Conservation (phyloP, 768 basidiomycete species). For the Suillus clintonianus region DNA sequence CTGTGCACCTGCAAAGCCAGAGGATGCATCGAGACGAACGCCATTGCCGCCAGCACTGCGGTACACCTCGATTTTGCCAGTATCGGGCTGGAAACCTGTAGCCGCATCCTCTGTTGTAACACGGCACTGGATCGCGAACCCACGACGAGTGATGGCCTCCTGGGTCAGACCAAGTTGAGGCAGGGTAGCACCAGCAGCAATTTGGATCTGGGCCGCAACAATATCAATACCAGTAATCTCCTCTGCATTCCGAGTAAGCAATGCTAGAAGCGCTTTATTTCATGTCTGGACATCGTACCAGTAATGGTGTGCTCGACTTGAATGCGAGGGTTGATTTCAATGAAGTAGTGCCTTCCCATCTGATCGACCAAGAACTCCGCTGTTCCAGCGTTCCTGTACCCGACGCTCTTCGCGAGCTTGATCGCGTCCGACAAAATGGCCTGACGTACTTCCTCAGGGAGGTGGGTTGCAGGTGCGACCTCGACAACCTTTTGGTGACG, state of each 20-base stretch:
- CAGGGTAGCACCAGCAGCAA: conserved; percentile 96
- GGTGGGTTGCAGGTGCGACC: conserved; percentile 93
- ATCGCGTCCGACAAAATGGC: conserved; percentile 90
- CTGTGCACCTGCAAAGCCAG: conserved; percentile 98
- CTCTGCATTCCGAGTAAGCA: conserved; percentile 52
- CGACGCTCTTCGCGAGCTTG: conserved; percentile 90
- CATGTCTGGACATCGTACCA: conserved; percentile 46
- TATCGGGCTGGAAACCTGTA: conserved; percentile 94
- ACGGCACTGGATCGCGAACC: conserved; percentile 98
- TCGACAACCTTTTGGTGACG: conserved; percentile 99
- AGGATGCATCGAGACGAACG: conserved; percentile 93
- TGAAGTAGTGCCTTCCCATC: conserved; percentile 96
- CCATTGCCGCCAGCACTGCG: conserved; percentile 98
- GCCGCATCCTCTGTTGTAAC: conserved; percentile 97
- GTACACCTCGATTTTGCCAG: conserved; percentile 99
- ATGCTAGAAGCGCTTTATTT: conserved; percentile 1
- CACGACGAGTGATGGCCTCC: conserved; percentile 93
- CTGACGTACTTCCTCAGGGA: conserved; percentile 88
- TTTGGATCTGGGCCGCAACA: conserved; percentile 98
- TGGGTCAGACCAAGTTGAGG: conserved; percentile 95
- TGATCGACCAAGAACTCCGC: conserved; percentile 99
- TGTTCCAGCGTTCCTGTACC: conserved; percentile 96
- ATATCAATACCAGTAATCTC: conserved; percentile 99
- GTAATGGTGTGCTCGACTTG: conserved; percentile 99
- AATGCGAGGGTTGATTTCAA: conserved; percentile 99